These are phyloP conservation scores for Pezicula neosporulosa DNA, from an alignment of 2,329 filamentous ascomycete species.

Conservation along the genomic window DNA sequence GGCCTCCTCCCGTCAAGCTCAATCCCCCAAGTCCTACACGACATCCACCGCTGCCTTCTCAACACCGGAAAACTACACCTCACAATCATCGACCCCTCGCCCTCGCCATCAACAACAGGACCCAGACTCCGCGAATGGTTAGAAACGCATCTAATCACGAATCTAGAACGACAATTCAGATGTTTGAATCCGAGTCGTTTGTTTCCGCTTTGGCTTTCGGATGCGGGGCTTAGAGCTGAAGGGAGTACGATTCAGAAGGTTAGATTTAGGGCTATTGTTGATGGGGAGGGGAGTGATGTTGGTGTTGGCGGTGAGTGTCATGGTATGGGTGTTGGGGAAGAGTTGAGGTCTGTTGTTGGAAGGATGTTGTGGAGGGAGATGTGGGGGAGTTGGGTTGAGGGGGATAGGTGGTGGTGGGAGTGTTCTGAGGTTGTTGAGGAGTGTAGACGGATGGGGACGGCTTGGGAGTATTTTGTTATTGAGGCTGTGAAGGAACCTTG, in stretches of 20 bases:
- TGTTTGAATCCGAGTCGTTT: constrained; percentile 56
- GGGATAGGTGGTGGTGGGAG: constrained; percentile 59
- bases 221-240: constrained; percentile 46
- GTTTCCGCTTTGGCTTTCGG: constrained; percentile 56
- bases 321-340: constrained; percentile 26
- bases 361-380: constrained; percentile 58
- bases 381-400: constrained; percentile 43
- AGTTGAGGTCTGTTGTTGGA: constrained; percentile 50
- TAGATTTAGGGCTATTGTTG: constrained; percentile 19
- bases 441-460: constrained; percentile 49
- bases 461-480: constrained; percentile 57
- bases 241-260: constrained; percentile 19
- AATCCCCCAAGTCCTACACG: constrained; percentile 51
- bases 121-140: constrained; percentile 58
- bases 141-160: constrained; percentile 55
- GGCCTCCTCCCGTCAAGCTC: constrained; percentile 49
- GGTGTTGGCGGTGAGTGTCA: constrained; percentile 7
- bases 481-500: constrained; percentile 45
- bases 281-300: constrained; percentile 4
- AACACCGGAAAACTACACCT: constrained; percentile 55
- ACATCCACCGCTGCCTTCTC: constrained; percentile 52
- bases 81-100: constrained; percentile 60
- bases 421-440: constrained; percentile 50
- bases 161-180: constrained; percentile 54
- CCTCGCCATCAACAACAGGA: constrained; percentile 51